phyloP scores from a whole-genome alignment of 2,329 filamentous ascomycete species.

The Pestalotiopsis sp. region DNA sequence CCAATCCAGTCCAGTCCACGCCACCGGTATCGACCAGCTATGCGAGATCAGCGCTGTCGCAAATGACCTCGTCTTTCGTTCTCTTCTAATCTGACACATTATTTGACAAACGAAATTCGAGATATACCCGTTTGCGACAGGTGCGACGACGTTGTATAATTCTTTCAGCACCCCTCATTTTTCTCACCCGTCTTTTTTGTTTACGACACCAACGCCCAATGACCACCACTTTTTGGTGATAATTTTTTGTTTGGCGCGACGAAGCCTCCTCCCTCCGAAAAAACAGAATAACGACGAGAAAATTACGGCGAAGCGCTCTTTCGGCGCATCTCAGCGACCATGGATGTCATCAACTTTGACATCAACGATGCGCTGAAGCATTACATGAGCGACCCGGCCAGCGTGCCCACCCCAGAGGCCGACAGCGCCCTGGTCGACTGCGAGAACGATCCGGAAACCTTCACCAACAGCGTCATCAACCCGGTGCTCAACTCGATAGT shows the following conservation, averaged over 20 bases:
- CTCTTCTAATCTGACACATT: background rate
- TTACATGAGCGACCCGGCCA: constrained; percentile 90
- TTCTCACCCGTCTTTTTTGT: background rate
- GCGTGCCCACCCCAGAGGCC: constrained; percentile 83
- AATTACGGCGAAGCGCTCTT: background rate
- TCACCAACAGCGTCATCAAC: constrained; percentile 80
- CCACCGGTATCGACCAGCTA: background rate
- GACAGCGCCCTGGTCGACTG: constrained; percentile 82
- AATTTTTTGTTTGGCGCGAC: background rate
- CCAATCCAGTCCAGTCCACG: background rate
- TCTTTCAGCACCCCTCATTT: background rate
- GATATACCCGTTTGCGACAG: constrained; percentile 1
- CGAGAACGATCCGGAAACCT: constrained; percentile 85
- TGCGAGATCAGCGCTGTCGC: background rate
- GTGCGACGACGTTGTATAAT: background rate
- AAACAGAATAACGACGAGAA: background rate
- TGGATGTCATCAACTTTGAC: constrained; percentile 85
- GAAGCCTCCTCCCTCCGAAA: background rate
- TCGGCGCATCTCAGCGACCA: constrained; percentile 35
- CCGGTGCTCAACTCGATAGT: constrained; percentile 87
- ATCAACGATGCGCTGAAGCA: constrained; percentile 96
- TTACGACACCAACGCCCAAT: background rate
- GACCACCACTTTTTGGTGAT: background rate
- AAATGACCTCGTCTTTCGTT: background rate
- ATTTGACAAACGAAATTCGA: background rate